Conservation (phyloP, 345 rosid species). For the Kandelia obovata region DNA sequence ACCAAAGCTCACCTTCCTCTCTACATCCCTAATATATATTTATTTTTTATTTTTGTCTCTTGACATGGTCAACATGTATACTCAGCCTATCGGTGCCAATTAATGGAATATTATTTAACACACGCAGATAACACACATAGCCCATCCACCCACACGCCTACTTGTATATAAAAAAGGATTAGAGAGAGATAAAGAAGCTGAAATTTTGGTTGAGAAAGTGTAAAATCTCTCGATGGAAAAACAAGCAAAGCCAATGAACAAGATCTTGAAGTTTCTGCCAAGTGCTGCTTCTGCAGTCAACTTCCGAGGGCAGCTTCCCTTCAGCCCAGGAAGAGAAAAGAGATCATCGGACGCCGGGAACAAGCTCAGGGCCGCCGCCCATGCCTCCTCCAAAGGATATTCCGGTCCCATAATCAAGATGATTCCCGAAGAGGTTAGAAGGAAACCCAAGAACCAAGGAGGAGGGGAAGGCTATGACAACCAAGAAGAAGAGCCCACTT, state of each 20-base stretch:
- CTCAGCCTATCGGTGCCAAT: no score
- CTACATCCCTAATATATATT: no score
- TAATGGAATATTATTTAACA: no score
- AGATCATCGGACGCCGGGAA: conserved; percentile 17
- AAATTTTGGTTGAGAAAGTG: neutral
- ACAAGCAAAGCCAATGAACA: conserved; percentile 34
- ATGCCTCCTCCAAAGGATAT: conserved; percentile 31
- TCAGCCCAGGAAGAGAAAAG: conserved; percentile 63
- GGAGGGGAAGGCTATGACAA: conserved; percentile 23
- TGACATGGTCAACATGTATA: conserved; percentile 15
- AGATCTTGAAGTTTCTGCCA: conserved; percentile 53
- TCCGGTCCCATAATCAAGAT: conserved; percentile 62
- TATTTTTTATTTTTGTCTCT: neutral
- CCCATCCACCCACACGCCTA: no score
- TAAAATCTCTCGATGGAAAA: conserved; percentile 31
- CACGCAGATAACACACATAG: no score
- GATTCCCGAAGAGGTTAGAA: conserved; percentile 58
- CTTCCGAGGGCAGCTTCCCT: conserved; percentile 47
- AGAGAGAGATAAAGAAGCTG: neutral
- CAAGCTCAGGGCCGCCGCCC: conserved; percentile 29
- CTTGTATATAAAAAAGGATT: neutral
- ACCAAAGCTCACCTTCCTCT: conserved; percentile 12
- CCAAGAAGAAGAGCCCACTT: conserved; percentile 60
- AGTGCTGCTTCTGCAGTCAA: conserved; percentile 46
- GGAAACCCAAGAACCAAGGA: conserved; percentile 29